Conservation (phyloP, 108 stramenopile species). For the Seminavis robusta region DNA sequence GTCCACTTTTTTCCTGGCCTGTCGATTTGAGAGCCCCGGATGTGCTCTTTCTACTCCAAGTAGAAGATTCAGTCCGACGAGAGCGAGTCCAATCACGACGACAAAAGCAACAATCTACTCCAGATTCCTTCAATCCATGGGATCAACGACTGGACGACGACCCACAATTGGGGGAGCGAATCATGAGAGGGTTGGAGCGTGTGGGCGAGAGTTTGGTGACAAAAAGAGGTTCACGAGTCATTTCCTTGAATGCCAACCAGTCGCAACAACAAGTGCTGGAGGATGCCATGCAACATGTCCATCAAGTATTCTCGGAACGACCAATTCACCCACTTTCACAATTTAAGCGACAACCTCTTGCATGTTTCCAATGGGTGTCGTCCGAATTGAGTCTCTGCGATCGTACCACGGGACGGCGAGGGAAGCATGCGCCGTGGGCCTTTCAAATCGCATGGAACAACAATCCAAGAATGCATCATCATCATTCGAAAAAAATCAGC, state of each 20-base stretch:
- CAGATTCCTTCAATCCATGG: conserved; percentile 35
- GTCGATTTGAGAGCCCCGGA: conserved; percentile 18
- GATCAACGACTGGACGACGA: conserved; percentile 33
- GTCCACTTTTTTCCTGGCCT: conserved; percentile 35
- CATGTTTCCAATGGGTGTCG: too few relatives aligned
- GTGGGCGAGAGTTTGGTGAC: conserved; percentile 5
- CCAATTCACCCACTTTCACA: too few relatives aligned
- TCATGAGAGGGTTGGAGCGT: conserved; percentile 13
- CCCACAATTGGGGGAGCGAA: conserved; percentile 14
- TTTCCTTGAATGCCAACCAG: conserved; percentile 16
- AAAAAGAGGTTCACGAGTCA: neutral
- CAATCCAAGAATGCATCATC: too few relatives aligned
- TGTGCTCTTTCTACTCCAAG: conserved; percentile 16
- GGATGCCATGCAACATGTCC: too few relatives aligned
- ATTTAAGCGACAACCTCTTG: too few relatives aligned
- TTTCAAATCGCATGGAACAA: too few relatives aligned
- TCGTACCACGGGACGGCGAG: too few relatives aligned
- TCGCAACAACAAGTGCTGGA: conserved; percentile 21
- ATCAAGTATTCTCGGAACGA: too few relatives aligned
- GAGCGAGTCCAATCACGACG: conserved; percentile 23
- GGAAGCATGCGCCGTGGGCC: too few relatives aligned
- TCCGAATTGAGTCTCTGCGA: too few relatives aligned
- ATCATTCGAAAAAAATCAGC: too few relatives aligned
- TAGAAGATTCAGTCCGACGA: conserved; percentile 15
- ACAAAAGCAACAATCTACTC: neutral